These are phyloP conservation scores for Kodamaea fukazawae DNA, from an alignment of 805 yeast genomes.

Conservation along the genomic window DNA sequence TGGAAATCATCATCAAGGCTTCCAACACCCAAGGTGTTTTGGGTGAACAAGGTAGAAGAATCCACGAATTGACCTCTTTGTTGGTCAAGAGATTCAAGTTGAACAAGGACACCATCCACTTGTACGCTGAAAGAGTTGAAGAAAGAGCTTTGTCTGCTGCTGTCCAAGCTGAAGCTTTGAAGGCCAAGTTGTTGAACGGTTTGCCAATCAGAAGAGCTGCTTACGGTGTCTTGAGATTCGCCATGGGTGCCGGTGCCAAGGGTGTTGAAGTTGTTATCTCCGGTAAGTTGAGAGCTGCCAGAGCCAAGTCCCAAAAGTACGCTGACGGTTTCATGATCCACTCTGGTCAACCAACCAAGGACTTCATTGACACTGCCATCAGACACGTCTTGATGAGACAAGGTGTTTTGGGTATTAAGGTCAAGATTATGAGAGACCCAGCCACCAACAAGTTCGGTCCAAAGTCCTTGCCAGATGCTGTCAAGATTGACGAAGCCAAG, in stretches of 20 bases:
- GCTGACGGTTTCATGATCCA: conserved; percentile 99
- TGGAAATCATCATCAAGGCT: conserved; percentile 98
- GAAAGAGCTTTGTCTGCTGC: conserved; percentile 99
- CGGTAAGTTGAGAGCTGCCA: conserved; percentile 99
- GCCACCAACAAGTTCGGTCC: conserved; percentile 82
- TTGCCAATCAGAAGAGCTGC: conserved; percentile 99
- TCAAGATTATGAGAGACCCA: conserved; percentile 99
- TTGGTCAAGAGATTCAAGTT: conserved; percentile 98
- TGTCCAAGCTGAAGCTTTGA: conserved; percentile 98
- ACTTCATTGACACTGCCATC: conserved; percentile 97
- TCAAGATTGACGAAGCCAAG: conserved; percentile 89
- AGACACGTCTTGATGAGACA: conserved; percentile 99
- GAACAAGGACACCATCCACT: conserved; percentile 87
- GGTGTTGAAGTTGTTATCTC: conserved; percentile 99
- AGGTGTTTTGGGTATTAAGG: conserved; percentile 99
- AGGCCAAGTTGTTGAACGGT: conserved; percentile 97
- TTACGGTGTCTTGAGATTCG: conserved; percentile 99
- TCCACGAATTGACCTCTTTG: conserved; percentile 96
- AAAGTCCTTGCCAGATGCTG: conserved; percentile 92
- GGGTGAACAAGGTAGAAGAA: conserved; percentile 99
- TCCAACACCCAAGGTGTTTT: conserved; percentile 97
- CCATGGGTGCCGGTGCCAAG: conserved; percentile 99
- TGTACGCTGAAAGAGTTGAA: conserved; percentile 98
- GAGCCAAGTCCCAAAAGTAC: conserved; percentile 99
- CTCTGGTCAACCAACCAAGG: conserved; percentile 99